These are phyloP conservation scores for Kodamaea sp. DNA, from an alignment of 1,139 yeast species.

Conservation along the genomic window DNA sequence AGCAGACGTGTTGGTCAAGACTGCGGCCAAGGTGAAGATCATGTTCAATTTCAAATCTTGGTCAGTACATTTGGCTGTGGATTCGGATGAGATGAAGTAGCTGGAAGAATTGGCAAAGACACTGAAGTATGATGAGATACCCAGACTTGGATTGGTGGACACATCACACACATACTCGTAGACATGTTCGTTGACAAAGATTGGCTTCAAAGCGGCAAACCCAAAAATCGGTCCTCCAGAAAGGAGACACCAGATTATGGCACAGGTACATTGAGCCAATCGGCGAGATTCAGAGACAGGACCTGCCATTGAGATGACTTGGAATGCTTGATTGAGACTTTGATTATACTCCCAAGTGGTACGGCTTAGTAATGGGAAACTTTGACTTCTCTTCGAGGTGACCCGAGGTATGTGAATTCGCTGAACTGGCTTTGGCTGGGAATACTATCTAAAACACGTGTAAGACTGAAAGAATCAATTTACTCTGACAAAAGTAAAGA, in stretches of 20 bases:
- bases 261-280: conserved; percentile 30
- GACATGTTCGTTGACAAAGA: conserved; percentile 40
- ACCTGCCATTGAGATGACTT: conserved; percentile 14
- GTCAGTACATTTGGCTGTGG: conserved; percentile 26
- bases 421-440: too few relatives aligned
- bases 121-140: conserved; percentile 4
- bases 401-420: too few relatives aligned
- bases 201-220: conserved; percentile 50
- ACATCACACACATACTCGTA: conserved; percentile 39
- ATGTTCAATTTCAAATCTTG: conserved; percentile 48
- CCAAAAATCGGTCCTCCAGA: conserved; percentile 52
- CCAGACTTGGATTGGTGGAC: conserved; percentile 14
- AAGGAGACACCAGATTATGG: conserved; percentile 44
- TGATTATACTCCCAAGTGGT: too few relatives aligned
- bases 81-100: conserved; percentile 2
- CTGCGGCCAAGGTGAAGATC: conserved; percentile 50
- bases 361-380: too few relatives aligned
- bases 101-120: conserved; percentile 5
- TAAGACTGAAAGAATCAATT: too few relatives aligned
- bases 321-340: too few relatives aligned
- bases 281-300: conserved; percentile 22
- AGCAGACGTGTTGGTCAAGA: conserved; percentile 46
- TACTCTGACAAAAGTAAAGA: too few relatives aligned
- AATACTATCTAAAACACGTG: too few relatives aligned
- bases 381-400: too few relatives aligned